phyloP scores from a whole-genome alignment of 2,329 filamentous ascomycete species.

The Cadophora sp. region DNA sequence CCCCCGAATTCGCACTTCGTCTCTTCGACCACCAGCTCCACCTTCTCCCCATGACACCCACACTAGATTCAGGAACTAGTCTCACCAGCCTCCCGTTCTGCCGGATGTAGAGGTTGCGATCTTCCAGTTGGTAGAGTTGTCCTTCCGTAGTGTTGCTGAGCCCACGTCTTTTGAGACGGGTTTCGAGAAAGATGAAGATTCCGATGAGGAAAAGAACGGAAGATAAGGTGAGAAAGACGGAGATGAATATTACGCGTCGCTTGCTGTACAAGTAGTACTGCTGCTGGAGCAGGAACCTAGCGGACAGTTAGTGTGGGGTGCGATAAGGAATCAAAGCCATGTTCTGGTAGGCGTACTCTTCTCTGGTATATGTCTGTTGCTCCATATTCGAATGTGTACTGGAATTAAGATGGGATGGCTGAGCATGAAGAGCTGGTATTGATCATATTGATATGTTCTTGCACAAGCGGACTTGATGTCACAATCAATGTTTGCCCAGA shows the following conservation, averaged over 20 bases:
- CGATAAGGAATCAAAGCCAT: not conserved
- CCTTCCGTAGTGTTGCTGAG: not conserved
- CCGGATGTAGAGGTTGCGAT: not conserved
- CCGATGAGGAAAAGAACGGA: not conserved
- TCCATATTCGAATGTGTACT: not conserved
- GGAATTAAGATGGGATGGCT: not conserved
- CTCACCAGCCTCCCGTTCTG: not conserved
- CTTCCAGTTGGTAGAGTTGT: not conserved
- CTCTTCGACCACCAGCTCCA: conserved; percentile 4
- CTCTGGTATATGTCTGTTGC: not conserved
- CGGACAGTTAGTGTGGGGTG: not conserved
- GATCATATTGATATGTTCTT: not conserved
- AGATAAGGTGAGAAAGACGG: not conserved
- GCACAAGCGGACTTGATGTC: not conserved
- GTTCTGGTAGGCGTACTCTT: not conserved
- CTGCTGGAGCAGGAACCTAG: not conserved
- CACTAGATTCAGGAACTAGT: not conserved
- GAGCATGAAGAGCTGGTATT: not conserved
- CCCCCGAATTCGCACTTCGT: not conserved
- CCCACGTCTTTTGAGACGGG: not conserved
- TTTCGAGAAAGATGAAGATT: not conserved
- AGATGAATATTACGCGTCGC: not conserved
- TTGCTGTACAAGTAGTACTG: not conserved
- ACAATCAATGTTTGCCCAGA: not conserved
- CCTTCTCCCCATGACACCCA: not conserved